phyloP scores from a whole-genome alignment of 1,139 yeast species.

The Blastobotrys apis region DNA sequence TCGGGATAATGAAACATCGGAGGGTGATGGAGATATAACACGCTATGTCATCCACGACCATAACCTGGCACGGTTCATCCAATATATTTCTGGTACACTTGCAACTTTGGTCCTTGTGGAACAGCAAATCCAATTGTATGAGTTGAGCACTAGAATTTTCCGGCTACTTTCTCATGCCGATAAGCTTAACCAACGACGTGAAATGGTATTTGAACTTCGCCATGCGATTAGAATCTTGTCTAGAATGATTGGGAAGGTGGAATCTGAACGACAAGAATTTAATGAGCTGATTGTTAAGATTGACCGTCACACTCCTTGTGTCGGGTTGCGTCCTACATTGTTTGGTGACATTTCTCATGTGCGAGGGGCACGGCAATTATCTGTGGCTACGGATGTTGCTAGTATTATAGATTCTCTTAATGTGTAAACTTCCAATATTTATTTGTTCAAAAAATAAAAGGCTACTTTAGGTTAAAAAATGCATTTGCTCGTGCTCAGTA shows the following conservation, averaged over 20 bases:
- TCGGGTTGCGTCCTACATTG: not conserved
- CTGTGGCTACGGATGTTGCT: too few species aligned
- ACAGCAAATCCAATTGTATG: conserved; percentile 1
- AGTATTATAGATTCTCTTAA: too few species aligned
- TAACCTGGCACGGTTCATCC: conserved; percentile 2
- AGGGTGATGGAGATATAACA: conserved; percentile 1
- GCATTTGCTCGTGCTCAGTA: too few species aligned
- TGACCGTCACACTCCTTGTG: not conserved
- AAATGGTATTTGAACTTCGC: conserved; percentile 5
- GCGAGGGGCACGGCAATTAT: not conserved
- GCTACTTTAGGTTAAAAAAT: too few species aligned
- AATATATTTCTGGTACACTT: not conserved
- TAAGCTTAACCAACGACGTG: conserved; percentile 5
- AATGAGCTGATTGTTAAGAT: not conserved
- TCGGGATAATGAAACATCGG: not conserved
- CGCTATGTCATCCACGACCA: not conserved
- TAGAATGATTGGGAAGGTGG: not conserved
- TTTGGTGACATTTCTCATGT: not conserved
- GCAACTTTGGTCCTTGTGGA: conserved; percentile 4
- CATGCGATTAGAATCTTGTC: not conserved
- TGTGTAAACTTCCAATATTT: too few species aligned
- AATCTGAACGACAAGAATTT: not conserved
- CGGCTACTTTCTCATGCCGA: conserved; percentile 4
- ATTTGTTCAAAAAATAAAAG: too few species aligned
- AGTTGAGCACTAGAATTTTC: conserved; percentile 2